Evolutionary conservation across 352 stramenopile species (phyloP).

Genomic region (Globisporangium irregulare): DNA sequence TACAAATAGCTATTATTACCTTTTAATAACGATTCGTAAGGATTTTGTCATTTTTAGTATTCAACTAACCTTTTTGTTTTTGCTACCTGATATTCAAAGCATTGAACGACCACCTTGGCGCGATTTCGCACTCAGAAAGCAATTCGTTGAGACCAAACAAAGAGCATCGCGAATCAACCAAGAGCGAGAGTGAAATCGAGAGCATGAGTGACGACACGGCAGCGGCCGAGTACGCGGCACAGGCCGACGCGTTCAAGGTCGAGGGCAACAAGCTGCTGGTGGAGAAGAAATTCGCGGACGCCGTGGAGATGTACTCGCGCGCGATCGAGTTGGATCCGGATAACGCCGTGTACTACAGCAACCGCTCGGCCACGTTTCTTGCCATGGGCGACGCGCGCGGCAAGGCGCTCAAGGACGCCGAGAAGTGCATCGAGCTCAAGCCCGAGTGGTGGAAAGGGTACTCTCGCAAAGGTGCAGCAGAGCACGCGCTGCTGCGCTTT

Average conservation of each 20-base stretch:
- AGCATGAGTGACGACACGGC: constrained; percentile 14
- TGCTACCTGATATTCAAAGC: not conserved
- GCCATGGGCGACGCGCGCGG: constrained; percentile 74
- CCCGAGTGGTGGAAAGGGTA: constrained; percentile 88
- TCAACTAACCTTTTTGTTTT: not conserved
- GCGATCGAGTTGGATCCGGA: constrained; percentile 82
- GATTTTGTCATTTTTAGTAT: not conserved
- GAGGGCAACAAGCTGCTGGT: constrained; percentile 77
- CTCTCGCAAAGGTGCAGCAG: constrained; percentile 76
- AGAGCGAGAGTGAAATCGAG: not conserved
- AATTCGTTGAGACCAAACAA: not conserved
- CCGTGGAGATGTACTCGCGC: constrained; percentile 82
- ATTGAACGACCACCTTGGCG: not conserved
- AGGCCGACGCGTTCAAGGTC: constrained; percentile 82
- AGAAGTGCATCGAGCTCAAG: constrained; percentile 72
- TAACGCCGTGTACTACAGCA: constrained; percentile 85
- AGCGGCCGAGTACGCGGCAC: constrained; percentile 47
- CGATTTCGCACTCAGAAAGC: not conserved
- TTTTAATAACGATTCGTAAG: not conserved
- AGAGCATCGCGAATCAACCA: not conserved
- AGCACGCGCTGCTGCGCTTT: constrained; percentile 74
- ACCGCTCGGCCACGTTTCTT: constrained; percentile 81
- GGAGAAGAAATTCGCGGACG: constrained; percentile 52
- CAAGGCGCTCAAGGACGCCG: constrained; percentile 76
- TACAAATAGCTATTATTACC: not conserved